Evolutionary conservation across 2,329 filamentous ascomycete genomes (phyloP).

Genomic region (Alternaria ventricosa): DNA sequence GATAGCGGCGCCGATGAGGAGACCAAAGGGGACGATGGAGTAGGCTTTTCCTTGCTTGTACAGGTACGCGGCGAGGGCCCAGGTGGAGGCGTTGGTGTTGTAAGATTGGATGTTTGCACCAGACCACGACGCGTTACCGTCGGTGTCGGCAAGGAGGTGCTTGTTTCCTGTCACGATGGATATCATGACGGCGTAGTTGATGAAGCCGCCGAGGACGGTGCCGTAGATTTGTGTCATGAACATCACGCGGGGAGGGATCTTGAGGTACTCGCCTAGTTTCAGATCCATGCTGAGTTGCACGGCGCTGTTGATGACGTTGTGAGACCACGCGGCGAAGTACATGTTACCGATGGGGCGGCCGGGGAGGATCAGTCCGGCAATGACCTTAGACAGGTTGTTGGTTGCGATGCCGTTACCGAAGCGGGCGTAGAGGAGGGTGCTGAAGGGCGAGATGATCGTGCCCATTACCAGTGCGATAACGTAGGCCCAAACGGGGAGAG

Average conservation of each 20-base stretch:
- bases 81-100: constrained; percentile 23
- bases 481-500: constrained; percentile 20
- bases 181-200: constrained; percentile 25
- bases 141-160: constrained; percentile 16
- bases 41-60: constrained; percentile 20
- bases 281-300: constrained; percentile 21
- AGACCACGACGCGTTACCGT: constrained; percentile 19
- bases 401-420: constrained; percentile 24
- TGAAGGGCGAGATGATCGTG: constrained; percentile 18
- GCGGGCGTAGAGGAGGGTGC: constrained; percentile 18
- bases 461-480: constrained; percentile 14
- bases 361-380: constrained; percentile 19
- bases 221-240: constrained; percentile 23
- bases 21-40: constrained; percentile 19
- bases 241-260: constrained; percentile 23
- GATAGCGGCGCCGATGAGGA: constrained; percentile 18
- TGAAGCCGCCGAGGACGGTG: constrained; percentile 20
- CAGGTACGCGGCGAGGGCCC: constrained; percentile 20
- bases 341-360: constrained; percentile 22
- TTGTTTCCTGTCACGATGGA: constrained; percentile 19
- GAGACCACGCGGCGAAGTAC: constrained; percentile 23
- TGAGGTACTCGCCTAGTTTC: constrained; percentile 22
- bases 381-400: constrained; percentile 23
- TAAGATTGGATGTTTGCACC: constrained; percentile 21
- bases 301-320: constrained; percentile 18